Conservation (phyloP, 768 basidiomycete genomes). For the Boletus rex-veris region DNA sequence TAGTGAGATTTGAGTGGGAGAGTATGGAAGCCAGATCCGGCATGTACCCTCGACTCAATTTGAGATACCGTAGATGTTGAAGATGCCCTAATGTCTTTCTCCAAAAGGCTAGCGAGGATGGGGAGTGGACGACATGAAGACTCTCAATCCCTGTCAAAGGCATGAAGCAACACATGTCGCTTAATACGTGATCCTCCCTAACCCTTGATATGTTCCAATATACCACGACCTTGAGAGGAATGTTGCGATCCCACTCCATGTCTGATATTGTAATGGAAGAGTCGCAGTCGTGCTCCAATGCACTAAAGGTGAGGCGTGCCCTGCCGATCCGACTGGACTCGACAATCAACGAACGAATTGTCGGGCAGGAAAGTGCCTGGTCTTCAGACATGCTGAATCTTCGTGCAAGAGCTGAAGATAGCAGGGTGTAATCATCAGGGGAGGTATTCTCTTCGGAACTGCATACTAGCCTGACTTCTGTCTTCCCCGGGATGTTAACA, state of each 20-base stretch:
- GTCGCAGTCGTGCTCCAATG: not conserved
- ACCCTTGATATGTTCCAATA: too few relatives aligned
- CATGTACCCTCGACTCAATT: not conserved
- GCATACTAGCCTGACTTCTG: not conserved
- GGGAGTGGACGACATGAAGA: not conserved
- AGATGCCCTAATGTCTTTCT: too few relatives aligned
- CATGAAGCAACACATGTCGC: not conserved
- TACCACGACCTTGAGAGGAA: not conserved
- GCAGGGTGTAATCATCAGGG: not conserved
- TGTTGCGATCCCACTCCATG: not conserved
- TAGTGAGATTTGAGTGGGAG: not conserved
- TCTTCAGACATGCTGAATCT: not conserved
- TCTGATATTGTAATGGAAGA: not conserved
- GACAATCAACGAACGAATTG: not conserved
- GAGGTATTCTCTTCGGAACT: not conserved
- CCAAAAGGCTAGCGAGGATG: too few relatives aligned
- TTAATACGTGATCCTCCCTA: not conserved
- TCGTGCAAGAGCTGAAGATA: not conserved
- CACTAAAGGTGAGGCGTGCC: not conserved
- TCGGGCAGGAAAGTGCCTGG: not conserved
- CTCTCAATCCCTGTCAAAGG: not conserved
- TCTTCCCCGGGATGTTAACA: not conserved
- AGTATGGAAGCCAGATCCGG: not conserved
- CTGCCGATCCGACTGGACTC: not conserved
- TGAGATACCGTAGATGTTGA: not conserved